Evolutionary conservation across 2,329 filamentous ascomycete genomes (phyloP).

Genomic region (Endoconidiophora polonica): DNA sequence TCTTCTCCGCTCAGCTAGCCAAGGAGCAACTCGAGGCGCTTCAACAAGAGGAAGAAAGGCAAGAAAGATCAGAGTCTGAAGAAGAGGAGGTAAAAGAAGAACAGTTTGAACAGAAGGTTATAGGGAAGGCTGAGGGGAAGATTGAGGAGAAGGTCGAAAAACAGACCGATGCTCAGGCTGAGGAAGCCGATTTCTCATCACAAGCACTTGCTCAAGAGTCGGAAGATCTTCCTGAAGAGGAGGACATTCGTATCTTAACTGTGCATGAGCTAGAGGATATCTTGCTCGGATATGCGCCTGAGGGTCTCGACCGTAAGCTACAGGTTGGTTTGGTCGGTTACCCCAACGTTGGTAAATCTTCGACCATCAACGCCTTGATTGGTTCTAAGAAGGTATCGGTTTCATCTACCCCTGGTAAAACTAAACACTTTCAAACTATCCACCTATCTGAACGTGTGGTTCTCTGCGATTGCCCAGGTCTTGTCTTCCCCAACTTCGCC

Average conservation of each 20-base stretch:
- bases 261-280: constrained; percentile 84
- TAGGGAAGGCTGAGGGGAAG: constrained; percentile 16
- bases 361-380: constrained; percentile 96
- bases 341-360: constrained; percentile 97
- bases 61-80: constrained; percentile 27
- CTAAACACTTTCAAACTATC: constrained; percentile 98
- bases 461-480: constrained; percentile 92
- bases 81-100: constrained; percentile 32
- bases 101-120: constrained; percentile 23
- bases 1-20: constrained; percentile 87
- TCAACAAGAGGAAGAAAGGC: constrained; percentile 18
- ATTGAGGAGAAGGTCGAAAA: constrained; percentile 16
- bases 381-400: constrained; percentile 98
- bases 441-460: constrained; percentile 80
- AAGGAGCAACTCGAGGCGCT: constrained; percentile 68
- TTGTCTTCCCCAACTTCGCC: constrained; percentile 96
- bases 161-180: constrained; percentile 17
- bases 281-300: constrained; percentile 57
- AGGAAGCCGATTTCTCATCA: constrained; percentile 16
- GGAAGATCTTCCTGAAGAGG: constrained; percentile 26
- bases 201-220: constrained; percentile 18
- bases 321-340: constrained; percentile 92
- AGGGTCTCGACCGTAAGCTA: constrained; percentile 45
- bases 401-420: constrained; percentile 92
- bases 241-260: constrained; percentile 66